These are phyloP conservation scores for Clarkia xantiana DNA, from an alignment of 345 rosid species.

Conservation along the genomic window DNA sequence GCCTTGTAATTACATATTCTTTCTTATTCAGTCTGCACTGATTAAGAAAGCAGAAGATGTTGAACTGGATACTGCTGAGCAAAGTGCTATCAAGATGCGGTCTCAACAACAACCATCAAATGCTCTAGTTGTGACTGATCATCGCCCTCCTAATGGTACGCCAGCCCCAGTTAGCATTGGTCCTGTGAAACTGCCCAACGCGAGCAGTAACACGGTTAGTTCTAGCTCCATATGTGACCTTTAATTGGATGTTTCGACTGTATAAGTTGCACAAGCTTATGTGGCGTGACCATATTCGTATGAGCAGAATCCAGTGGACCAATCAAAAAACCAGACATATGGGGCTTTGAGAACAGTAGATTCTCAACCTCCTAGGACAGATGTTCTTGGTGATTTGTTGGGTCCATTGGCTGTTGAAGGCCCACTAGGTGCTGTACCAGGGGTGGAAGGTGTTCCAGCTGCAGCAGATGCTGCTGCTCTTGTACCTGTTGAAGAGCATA, in stretches of 20 bases:
- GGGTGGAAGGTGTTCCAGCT: conserved; percentile 33
- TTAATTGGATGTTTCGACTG: conserved; percentile 1
- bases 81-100: conserved; percentile 93
- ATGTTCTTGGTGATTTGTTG: conserved; percentile 69
- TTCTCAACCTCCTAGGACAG: conserved; percentile 44
- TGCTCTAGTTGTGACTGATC: conserved; percentile 84
- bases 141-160: conserved; percentile 48
- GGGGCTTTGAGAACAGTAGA: conserved; percentile 41
- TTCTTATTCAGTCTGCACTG: conserved; percentile 56
- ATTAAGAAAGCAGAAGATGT: conserved; percentile 75
- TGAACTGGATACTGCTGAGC: conserved; percentile 90
- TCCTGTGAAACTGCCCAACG: conserved; percentile 66
- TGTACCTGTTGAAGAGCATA: conserved; percentile 58
- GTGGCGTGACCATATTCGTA: conserved; percentile 14
- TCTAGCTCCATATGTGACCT: conserved; percentile 9
- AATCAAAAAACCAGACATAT: conserved; percentile 22
- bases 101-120: conserved; percentile 85
- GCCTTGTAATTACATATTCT: background rate
- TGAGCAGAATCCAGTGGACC: conserved; percentile 42
- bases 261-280: background rate
- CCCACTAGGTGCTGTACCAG: conserved; percentile 43
- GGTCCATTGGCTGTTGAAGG: conserved; percentile 88
- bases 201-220: conserved; percentile 34
- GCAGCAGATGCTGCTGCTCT: conserved; percentile 60
- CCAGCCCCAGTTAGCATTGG: conserved; percentile 41